Base-by-base conservation (phyloP, 345 rosid species). In the Eucalyptus globulus region DNA sequence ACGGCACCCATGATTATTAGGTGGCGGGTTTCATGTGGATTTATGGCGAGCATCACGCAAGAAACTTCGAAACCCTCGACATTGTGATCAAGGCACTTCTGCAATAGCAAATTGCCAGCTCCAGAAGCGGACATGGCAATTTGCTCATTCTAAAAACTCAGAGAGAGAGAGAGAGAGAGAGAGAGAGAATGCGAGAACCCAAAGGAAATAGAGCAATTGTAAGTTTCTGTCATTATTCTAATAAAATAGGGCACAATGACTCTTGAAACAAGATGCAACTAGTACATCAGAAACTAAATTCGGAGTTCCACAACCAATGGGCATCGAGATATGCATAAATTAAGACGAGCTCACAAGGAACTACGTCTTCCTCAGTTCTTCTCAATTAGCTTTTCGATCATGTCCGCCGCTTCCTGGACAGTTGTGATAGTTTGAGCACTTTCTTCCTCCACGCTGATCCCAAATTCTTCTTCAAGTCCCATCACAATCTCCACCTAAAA, bases 391-490 rank as follows among this genome's bases (percentile, higher is more conserved):
- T 92, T 89, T 92, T 96, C 99, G 34, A 96, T 97, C 89, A 95
- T 88, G 90, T 94, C 96, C 3, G 98, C 98, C 10, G 99, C 98
- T 86, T 97, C 94, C 92, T 94, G 96, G 60, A 95, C 95, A 2
- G 97, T 94, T 4, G 91, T 24, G 29, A 96, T 94, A 6, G 88
- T 56, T 93, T 96, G 96, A 19, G 99, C 97, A 69, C 92, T 94
- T 87, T 96, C 97, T 89, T 95, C 99, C n/a, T 89, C 94, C 91
- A 95, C 95, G 29, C 94, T 93, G 49, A 97, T 95, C 31, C 94
- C 99, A 44, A 96, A 95, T 80, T 91, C 96, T 92, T 95, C 97
- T 93, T 94, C 97, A 5, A 96, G 93, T 49, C 94, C 95, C 97
- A 95, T 97, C 88, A 95, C 96, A 80, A 95, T 94, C 96, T 96